Base-by-base conservation (phyloP, 257 asterid genomes). In the Nicotiana undulata region DNA sequence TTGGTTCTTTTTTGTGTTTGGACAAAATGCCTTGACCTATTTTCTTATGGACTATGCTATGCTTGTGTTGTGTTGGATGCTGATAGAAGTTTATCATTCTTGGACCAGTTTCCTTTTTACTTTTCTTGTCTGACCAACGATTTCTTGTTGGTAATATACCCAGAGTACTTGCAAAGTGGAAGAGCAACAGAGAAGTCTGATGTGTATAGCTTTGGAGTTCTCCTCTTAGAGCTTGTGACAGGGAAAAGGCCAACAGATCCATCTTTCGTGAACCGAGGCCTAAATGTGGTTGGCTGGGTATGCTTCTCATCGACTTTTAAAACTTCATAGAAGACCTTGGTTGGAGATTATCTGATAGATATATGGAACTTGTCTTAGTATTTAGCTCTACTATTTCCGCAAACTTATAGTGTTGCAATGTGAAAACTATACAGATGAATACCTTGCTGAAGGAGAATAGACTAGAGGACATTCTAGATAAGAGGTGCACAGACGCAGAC, bases 211-310 rank as follows among this genome's bases (percentile, higher is more conserved):
- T 95, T 92, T 13, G 99, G 99, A n/a, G 99, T 95, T 76, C 89
- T 95, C 44, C 86, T 95, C 17, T 81, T 95, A 77, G 99, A 95
- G 75, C 97, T 95, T 15, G 93, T 95, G 6, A 95, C 99, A 0
- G 99, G 99, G 18, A 95, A 92, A 85, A 81, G 99, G 68, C 99
- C 99, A 5, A 93, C 97, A 1, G 99, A 95, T 88, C 96, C 98
- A 18, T 68, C 93, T 46, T 95, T 95, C 1, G 96, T 91, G 4
- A 87, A 88, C 83, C 92, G 87, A 34, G 98, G 99, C 72, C 77
- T 95, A 59, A 93, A 93, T 56, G 97, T 95, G 31, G 99, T 95
- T 56, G 99, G 99, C 61, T 95, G 99, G 99, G 97, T 95, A 91
- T 16, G 89, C 37, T 7, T 52, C 13, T 66, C 46, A 3, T 64